phyloP scores from a whole-genome alignment of 2,329 filamentous ascomycete genomes.

The Rachicladosporium sp. region DNA sequence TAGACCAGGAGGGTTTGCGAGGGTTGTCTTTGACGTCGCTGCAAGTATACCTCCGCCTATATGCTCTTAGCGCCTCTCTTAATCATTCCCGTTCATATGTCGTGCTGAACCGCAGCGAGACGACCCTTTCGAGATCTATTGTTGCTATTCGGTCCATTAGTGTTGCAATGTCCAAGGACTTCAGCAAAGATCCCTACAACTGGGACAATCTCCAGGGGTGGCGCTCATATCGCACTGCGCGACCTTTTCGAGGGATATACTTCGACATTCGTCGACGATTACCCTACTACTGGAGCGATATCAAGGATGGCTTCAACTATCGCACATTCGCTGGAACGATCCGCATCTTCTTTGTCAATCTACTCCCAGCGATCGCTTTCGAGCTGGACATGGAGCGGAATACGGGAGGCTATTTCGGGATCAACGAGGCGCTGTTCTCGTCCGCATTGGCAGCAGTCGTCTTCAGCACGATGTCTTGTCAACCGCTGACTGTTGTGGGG shows the following conservation, averaged over 20 bases:
- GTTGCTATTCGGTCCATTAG: too few species aligned
- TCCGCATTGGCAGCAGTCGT: conserved; percentile 44
- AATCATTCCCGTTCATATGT: too few species aligned
- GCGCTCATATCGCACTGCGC: conserved; percentile 25
- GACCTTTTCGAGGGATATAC: conserved; percentile 41
- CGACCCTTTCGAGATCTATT: too few species aligned
- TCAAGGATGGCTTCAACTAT: conserved; percentile 43
- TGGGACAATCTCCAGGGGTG: conserved; percentile 25
- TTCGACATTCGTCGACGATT: conserved; percentile 40
- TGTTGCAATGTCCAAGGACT: conserved; percentile 9
- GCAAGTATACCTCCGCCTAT: too few species aligned
- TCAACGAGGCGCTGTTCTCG: conserved; percentile 45
- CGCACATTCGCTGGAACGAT: conserved; percentile 42
- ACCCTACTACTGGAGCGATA: conserved; percentile 46
- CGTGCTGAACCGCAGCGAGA: too few species aligned
- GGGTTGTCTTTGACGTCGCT: too few species aligned
- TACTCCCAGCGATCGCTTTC: conserved; percentile 47
- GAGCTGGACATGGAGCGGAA: conserved; percentile 46
- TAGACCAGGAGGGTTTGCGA: too few species aligned
- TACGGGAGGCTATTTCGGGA: conserved; percentile 42
- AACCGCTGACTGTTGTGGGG: conserved; percentile 46
- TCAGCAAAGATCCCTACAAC: conserved; percentile 23
- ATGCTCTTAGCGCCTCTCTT: too few species aligned
- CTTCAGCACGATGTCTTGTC: conserved; percentile 40
- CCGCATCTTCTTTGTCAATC: conserved; percentile 48